phyloP scores from a whole-genome alignment of 768 basidiomycete species.

The Leccinum uliginosum region DNA sequence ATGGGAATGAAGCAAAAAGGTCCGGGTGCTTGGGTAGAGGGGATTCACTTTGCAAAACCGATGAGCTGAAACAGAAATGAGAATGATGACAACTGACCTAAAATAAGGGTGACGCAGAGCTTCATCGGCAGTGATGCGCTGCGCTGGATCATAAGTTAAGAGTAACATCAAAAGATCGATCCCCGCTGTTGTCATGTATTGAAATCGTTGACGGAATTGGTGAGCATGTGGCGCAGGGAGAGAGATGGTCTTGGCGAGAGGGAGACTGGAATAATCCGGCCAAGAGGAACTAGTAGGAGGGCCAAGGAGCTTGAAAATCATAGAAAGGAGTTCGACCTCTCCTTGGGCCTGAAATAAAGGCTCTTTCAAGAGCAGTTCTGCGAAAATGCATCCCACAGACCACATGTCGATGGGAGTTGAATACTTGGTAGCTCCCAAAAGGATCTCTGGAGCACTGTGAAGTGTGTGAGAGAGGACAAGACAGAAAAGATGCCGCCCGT shows the following conservation, averaged over 20 bases:
- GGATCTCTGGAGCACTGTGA: conserved; percentile 86
- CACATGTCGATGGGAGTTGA: conserved; percentile 97
- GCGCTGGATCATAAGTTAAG: conserved; percentile 84
- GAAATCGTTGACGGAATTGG: conserved; percentile 83
- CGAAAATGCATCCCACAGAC: conserved; percentile 99
- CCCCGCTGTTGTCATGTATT: conserved; percentile 76
- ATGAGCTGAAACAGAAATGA: neutral
- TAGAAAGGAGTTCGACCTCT: conserved; percentile 86
- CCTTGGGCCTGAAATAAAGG: conserved; percentile 97
- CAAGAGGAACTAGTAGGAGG: conserved; percentile 84
- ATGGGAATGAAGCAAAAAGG: conserved; percentile 93
- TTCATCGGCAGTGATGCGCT: conserved; percentile 84
- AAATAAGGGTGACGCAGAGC: conserved; percentile 92
- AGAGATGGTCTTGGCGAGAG: conserved; percentile 74
- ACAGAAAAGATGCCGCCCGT: conserved; percentile 4
- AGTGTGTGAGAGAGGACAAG: conserved; percentile 10
- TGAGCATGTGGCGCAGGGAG: conserved; percentile 70
- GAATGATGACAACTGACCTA: conserved; percentile 41
- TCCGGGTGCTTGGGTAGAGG: conserved; percentile 96
- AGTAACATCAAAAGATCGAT: conserved; percentile 79
- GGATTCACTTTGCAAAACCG: conserved; percentile 59
- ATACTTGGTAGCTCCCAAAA: conserved; percentile 90
- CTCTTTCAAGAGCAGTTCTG: conserved; percentile 90
- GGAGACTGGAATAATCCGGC: conserved; percentile 79
- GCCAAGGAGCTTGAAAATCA: conserved; percentile 94